Percentiles rank a stretch among this genome's conserved stretches.
Evolutionary conservation across 2,329 filamentous ascomycete genomes (phyloP).

Genomic region (Fusarium nelsonii): DNA sequence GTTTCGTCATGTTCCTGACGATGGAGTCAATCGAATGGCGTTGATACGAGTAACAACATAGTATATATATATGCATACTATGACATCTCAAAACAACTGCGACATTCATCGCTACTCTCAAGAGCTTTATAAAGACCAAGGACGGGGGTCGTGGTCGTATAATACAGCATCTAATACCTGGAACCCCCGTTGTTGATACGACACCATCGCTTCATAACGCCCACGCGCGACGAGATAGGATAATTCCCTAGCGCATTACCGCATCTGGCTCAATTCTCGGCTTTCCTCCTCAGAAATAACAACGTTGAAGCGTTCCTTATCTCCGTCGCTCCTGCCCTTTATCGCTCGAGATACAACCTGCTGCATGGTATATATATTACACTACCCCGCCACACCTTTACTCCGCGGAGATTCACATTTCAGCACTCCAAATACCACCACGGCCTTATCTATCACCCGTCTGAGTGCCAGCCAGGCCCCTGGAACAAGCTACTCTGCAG

Average conservation of each 20-base stretch:
- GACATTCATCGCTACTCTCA: neutral
- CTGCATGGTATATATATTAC: constrained; percentile 40
- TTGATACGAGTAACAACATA: neutral
- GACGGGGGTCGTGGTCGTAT: neutral
- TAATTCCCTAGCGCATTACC: constrained; percentile 14
- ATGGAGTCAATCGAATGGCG: neutral
- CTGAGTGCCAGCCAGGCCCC: constrained; percentile 29
- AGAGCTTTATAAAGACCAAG: constrained; percentile 9
- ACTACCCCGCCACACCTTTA: constrained; percentile 29
- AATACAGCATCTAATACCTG: constrained; percentile 4
- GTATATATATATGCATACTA: neutral
- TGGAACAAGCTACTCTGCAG: constrained; percentile 17
- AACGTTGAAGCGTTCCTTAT: constrained; percentile 31
- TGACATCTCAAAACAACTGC: neutral
- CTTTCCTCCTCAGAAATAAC: constrained; percentile 5
- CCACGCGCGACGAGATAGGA: constrained; percentile 33
- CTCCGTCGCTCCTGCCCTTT: constrained; percentile 20
- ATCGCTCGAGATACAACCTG: constrained; percentile 17
- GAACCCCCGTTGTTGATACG: constrained; percentile 20
- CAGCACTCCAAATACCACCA: constrained; percentile 34
- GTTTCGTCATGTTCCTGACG: neutral
- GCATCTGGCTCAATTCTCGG: constrained; percentile 10
- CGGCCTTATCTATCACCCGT: constrained; percentile 42
- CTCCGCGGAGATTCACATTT: constrained; percentile 48
- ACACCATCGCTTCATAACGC: constrained; percentile 18